Percentiles rank a stretch among this genome's conserved stretches.
phyloP scores from a whole-genome alignment of 768 basidiomycete genomes.

The Tricholoma sp. region DNA sequence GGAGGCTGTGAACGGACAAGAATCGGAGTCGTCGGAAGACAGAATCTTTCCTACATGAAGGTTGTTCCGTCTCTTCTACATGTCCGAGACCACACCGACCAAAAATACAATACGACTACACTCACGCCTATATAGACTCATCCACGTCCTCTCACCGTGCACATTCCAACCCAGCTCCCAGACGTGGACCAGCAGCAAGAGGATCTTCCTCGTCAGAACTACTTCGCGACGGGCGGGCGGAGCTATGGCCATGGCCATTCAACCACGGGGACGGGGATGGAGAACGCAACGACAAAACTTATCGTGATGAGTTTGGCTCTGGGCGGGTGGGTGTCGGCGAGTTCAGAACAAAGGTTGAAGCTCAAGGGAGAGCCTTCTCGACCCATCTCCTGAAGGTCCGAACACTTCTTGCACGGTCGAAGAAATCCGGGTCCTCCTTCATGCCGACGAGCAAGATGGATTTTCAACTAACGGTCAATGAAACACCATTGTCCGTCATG shows the following conservation, averaged over 20 bases:
- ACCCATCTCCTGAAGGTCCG: no score
- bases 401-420: no score
- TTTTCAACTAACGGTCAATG: no score
- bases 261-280: conserved; percentile 22
- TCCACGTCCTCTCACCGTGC: conserved; percentile 15
- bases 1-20: conserved; percentile 65
- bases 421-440: no score
- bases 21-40: conserved; percentile 59
- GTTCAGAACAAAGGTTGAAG: no score
- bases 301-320: conserved; percentile 46
- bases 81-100: conserved; percentile 19
- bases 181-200: conserved; percentile 20
- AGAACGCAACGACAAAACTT: conserved; percentile 21
- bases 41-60: conserved; percentile 45
- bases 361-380: no score
- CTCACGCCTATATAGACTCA: background rate
- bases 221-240: conserved; percentile 57
- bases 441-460: no score
- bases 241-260: conserved; percentile 11
- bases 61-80: conserved; percentile 73
- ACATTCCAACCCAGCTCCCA: conserved; percentile 28
- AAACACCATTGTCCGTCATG: no score
- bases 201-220: conserved; percentile 81
- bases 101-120: background rate
- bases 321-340: conserved; percentile 49